Conservation (phyloP, 2,329 filamentous ascomycete species). For the Leptographium galeiforme region DNA sequence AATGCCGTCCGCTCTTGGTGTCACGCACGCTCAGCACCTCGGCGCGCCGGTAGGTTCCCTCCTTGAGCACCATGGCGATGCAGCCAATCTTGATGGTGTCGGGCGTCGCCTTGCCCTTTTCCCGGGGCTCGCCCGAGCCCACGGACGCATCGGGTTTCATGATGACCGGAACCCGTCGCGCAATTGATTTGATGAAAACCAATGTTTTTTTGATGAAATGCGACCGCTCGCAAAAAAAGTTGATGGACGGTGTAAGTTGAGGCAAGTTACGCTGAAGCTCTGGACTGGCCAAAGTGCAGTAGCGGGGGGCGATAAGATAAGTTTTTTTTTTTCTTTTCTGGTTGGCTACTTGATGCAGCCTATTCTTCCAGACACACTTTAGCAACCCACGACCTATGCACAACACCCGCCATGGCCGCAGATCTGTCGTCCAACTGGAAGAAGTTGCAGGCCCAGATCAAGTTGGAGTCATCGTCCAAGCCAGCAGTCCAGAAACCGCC, state of each 20-base stretch:
- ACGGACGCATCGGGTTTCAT: conserved; percentile 38
- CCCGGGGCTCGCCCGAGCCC: conserved; percentile 41
- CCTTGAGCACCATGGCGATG: conserved; percentile 50
- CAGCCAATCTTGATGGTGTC: conserved; percentile 59
- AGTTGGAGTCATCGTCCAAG: conserved; percentile 27
- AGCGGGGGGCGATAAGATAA: too few relatives aligned
- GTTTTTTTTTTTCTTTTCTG: too few relatives aligned
- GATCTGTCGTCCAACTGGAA: conserved; percentile 64
- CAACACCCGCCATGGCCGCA: conserved; percentile 22
- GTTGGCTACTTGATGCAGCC: too few relatives aligned
- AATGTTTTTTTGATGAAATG: conserved; percentile 1
- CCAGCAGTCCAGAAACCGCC: conserved; percentile 16
- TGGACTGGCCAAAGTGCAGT: too few relatives aligned
- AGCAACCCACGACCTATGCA: too few relatives aligned
- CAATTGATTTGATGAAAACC: not conserved
- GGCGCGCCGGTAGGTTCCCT: conserved; percentile 77
- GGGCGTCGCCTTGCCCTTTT: conserved; percentile 74
- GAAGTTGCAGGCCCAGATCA: conserved; percentile 53
- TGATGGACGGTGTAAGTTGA: too few relatives aligned
- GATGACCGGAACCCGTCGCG: conserved; percentile 4
- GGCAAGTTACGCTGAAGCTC: too few relatives aligned
- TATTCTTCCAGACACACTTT: too few relatives aligned
- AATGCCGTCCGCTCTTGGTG: conserved; percentile 74
- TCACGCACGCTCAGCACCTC: conserved; percentile 93
- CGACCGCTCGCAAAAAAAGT: not conserved